phyloP scores from a whole-genome alignment of 2,329 filamentous ascomycete genomes.

The Fusarium goolgardi region DNA sequence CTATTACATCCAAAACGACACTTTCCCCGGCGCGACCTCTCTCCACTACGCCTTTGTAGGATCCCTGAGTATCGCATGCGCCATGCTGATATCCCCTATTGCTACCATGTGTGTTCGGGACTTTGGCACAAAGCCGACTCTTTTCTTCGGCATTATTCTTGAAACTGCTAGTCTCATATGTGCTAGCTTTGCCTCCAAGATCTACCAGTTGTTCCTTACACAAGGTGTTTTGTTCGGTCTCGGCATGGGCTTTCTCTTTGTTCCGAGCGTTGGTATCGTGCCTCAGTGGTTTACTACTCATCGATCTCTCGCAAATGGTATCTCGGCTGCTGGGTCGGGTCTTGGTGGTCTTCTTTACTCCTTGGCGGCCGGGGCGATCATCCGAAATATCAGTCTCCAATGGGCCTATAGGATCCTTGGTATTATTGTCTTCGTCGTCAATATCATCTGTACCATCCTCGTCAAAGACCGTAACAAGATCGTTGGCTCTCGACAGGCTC shows the following conservation, averaged over 20 bases:
- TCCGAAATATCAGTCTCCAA: slow-evolving; percentile 69
- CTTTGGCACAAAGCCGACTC: slow-evolving; percentile 71
- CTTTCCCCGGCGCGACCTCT: slow-evolving; percentile 71
- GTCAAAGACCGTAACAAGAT: slow-evolving; percentile 78
- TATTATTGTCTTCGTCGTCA: slow-evolving; percentile 72
- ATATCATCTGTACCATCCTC: slow-evolving; percentile 70
- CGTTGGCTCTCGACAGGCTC: slow-evolving; percentile 73
- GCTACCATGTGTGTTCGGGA: slow-evolving; percentile 70
- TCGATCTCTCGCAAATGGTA: slow-evolving; percentile 76
- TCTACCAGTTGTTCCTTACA: slow-evolving; percentile 81
- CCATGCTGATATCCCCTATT: slow-evolving; percentile 75
- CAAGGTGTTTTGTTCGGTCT: slow-evolving; percentile 83
- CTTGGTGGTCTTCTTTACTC: slow-evolving; percentile 79
- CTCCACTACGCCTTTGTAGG: slow-evolving; percentile 84
- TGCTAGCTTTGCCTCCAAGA: slow-evolving; percentile 73
- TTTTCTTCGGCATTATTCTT: slow-evolving; percentile 73
- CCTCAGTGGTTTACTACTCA: slow-evolving; percentile 80
- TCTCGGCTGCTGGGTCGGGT: slow-evolving; percentile 76
- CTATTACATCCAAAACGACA: slow-evolving; percentile 66
- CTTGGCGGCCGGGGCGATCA: slow-evolving; percentile 75
- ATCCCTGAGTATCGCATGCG: slow-evolving; percentile 53
- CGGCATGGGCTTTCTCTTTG: slow-evolving; percentile 82
- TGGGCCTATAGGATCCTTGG: slow-evolving; percentile 77
- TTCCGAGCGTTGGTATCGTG: slow-evolving; percentile 73
- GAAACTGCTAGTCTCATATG: slow-evolving; percentile 74